Percentiles rank a stretch among this genome's conserved stretches.
phyloP scores from a whole-genome alignment of 2,329 filamentous ascomycete species.

The Aspergillus glaucus region DNA sequence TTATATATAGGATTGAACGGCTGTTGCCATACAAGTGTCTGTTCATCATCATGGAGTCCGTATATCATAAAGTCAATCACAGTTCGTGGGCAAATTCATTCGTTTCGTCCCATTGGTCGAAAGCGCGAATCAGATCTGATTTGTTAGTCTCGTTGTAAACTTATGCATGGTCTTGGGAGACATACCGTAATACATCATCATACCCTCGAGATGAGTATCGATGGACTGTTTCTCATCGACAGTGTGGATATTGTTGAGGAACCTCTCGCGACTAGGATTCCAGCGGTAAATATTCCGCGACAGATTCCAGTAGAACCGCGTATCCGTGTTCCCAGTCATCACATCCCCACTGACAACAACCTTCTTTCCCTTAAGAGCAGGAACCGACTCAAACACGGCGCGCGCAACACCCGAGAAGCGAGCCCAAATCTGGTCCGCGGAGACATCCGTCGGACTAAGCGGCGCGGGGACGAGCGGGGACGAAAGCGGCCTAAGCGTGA shows the following conservation, averaged over 20 bases:
- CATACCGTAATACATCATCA: slow-evolving; percentile 40
- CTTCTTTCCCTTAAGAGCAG: slow-evolving; percentile 23
- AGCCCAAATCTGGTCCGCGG: slow-evolving; percentile 26
- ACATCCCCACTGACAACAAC: slow-evolving; percentile 41
- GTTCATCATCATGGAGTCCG: background rate
- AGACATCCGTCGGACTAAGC: slow-evolving; percentile 28
- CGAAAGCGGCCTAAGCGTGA: slow-evolving; percentile 26
- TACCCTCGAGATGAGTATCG: slow-evolving; percentile 37
- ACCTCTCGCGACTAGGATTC: slow-evolving; percentile 42
- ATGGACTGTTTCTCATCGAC: slow-evolving; percentile 45
- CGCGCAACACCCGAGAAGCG: slow-evolving; percentile 36
- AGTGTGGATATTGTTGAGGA: slow-evolving; percentile 44
- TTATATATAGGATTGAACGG: background rate
- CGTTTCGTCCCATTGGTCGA: slow-evolving; percentile 20
- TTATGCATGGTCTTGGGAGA: background rate
- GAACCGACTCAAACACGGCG: slow-evolving; percentile 34
- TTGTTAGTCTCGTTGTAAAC: background rate
- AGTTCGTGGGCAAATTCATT: background rate
- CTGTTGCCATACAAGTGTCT: background rate
- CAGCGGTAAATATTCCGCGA: slow-evolving; percentile 50
- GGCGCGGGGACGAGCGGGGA: slow-evolving; percentile 24
- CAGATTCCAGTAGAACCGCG: slow-evolving; percentile 47
- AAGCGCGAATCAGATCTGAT: slow-evolving; percentile 27
- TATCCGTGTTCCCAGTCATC: slow-evolving; percentile 51
- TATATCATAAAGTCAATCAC: background rate